Percentiles rank a stretch among this genome's conserved stretches.
Conservation (phyloP, 2,329 filamentous ascomycete species). For the Pseudopyrenochaeta lycopersici region DNA sequence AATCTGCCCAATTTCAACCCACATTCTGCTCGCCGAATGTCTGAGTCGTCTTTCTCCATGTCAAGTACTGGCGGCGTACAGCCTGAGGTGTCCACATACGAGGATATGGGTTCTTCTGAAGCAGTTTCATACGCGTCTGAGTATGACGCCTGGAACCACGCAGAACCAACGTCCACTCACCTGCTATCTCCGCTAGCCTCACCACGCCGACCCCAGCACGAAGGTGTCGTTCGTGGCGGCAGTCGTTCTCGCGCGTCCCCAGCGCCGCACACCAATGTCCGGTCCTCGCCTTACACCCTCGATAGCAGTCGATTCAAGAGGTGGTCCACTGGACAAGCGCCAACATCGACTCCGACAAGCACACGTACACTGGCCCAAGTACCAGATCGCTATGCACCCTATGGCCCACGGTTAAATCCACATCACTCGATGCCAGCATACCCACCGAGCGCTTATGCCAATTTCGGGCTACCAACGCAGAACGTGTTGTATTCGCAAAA, state of each 20-base stretch:
- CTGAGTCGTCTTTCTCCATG: slow-evolving; percentile 77
- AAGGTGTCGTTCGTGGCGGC: slow-evolving; percentile 55
- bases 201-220: slow-evolving; percentile 70
- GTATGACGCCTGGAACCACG: slow-evolving; percentile 73
- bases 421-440: slow-evolving; percentile 52
- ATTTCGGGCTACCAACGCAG: slow-evolving; percentile 43
- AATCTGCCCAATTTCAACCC: slow-evolving; percentile 47
- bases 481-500: slow-evolving; percentile 50
- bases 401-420: slow-evolving; percentile 64
- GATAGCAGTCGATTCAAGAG: slow-evolving; percentile 74
- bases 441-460: slow-evolving; percentile 40
- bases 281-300: slow-evolving; percentile 75
- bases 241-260: slow-evolving; percentile 77
- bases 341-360: slow-evolving; percentile 68
- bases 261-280: slow-evolving; percentile 72
- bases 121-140: slow-evolving; percentile 67
- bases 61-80: slow-evolving; percentile 66
- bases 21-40: slow-evolving; percentile 70
- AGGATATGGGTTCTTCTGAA: slow-evolving; percentile 76
- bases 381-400: slow-evolving; percentile 69
- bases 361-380: slow-evolving; percentile 65
- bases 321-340: slow-evolving; percentile 73
- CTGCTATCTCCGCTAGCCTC: slow-evolving; percentile 78
- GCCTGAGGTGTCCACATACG: slow-evolving; percentile 75
- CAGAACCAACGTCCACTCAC: slow-evolving; percentile 69